These are phyloP conservation scores for Penicillium janthinellum DNA, from an alignment of 2,329 filamentous ascomycete genomes.

Conservation along the genomic window DNA sequence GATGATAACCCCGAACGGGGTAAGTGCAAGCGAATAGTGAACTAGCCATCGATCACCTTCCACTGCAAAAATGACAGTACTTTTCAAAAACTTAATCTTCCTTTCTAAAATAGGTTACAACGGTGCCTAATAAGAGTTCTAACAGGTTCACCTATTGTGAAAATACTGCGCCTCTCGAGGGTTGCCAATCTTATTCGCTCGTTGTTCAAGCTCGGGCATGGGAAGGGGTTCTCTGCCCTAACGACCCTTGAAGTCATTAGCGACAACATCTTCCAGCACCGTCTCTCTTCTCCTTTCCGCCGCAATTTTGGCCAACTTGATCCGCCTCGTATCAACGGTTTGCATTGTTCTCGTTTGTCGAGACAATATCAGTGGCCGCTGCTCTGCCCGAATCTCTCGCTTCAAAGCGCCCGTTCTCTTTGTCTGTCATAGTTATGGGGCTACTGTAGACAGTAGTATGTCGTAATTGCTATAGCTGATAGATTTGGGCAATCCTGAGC, in stretches of 20 bases:
- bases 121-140: no score
- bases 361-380: conserved; percentile 5
- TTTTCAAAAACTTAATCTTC: background rate
- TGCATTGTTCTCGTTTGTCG: background rate
- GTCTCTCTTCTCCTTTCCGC: conserved; percentile 46
- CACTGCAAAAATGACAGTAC: background rate
- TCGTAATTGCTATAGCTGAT: no score
- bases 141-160: no score
- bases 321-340: conserved; percentile 41
- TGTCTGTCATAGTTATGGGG: conserved; percentile 1
- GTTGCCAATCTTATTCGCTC: no score
- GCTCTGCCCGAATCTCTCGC: conserved; percentile 4
- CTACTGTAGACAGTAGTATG: background rate
- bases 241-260: conserved; percentile 36
- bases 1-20: background rate
- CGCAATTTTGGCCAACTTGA: conserved; percentile 47
- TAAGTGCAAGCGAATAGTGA: background rate
- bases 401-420: background rate
- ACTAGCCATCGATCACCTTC: background rate
- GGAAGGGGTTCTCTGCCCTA: background rate
- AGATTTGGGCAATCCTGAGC: no score
- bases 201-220: background rate
- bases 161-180: no score
- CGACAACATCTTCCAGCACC: conserved; percentile 50
- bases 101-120: background rate